These are phyloP conservation scores for Psilocybe azurescens DNA, from an alignment of 768 basidiomycete species.

Conservation along the genomic window DNA sequence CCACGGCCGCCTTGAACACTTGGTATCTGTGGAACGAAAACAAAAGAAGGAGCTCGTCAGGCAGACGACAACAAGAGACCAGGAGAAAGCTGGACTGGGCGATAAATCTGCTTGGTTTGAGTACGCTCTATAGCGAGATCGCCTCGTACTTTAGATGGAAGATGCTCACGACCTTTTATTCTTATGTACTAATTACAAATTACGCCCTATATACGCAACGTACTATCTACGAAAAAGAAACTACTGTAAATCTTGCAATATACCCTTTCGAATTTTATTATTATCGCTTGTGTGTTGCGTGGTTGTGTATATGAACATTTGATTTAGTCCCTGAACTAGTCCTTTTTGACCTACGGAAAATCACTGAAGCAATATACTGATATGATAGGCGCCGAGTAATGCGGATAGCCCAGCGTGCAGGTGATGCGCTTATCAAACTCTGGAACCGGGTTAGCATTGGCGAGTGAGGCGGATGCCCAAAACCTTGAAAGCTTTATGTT, in stretches of 20 bases:
- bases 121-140: constrained; percentile 44
- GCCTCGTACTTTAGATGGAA: neutral
- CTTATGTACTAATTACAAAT: neutral
- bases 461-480: neutral
- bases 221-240: neutral
- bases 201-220: neutral
- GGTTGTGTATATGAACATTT: no score
- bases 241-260: neutral
- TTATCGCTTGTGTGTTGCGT: no score
- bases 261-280: neutral
- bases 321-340: no score
- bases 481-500: neutral
- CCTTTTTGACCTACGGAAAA: no score
- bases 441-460: neutral
- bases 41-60: constrained; percentile 47
- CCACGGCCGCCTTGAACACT: constrained; percentile 43
- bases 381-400: no score
- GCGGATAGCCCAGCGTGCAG: neutral
- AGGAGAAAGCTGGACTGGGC: constrained; percentile 49
- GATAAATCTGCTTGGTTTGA: constrained; percentile 60
- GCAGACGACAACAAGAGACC: constrained; percentile 28
- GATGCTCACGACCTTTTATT: neutral
- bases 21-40: constrained; percentile 49
- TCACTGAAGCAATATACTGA: no score
- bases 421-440: neutral